Percentiles rank a stretch among this genome's conserved stretches.
Conservation (phyloP, 495 filamentous ascomycete genomes). For the Podospora pseudopauciseta region DNA sequence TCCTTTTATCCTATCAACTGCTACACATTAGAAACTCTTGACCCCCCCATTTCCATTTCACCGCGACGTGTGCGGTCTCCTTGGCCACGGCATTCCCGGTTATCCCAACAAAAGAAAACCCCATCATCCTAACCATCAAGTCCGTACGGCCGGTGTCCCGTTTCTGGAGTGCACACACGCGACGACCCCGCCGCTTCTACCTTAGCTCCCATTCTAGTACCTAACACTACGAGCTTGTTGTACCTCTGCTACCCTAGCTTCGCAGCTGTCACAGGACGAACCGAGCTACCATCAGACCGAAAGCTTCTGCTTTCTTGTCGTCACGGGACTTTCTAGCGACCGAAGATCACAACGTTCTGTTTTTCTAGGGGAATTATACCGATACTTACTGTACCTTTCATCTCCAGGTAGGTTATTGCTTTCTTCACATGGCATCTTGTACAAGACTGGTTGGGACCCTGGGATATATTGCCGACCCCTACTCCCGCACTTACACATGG, state of each 20-base stretch:
- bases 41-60: neutral
- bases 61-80: neutral
- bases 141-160: slow-evolving; percentile 9
- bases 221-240: neutral
- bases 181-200: too few relatives aligned
- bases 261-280: too few relatives aligned
- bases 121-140: neutral
- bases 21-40: neutral
- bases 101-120: slow-evolving; percentile 1
- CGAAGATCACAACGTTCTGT: neutral
- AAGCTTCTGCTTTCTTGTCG: neutral
- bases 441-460: neutral
- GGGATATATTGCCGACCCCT: neutral
- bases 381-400: neutral
- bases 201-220: too few relatives aligned
- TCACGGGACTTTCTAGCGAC: too few relatives aligned
- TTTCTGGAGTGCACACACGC: slow-evolving; percentile 2
- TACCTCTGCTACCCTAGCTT: neutral
- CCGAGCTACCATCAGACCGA: too few relatives aligned
- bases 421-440: too few relatives aligned
- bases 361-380: neutral
- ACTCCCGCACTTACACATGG: neutral
- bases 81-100: slow-evolving; percentile 11
- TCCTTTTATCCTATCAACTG: neutral
- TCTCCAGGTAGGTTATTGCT: neutral